phyloP scores from a whole-genome alignment of 2,329 filamentous ascomycete species.

The Colletotrichum sp. region DNA sequence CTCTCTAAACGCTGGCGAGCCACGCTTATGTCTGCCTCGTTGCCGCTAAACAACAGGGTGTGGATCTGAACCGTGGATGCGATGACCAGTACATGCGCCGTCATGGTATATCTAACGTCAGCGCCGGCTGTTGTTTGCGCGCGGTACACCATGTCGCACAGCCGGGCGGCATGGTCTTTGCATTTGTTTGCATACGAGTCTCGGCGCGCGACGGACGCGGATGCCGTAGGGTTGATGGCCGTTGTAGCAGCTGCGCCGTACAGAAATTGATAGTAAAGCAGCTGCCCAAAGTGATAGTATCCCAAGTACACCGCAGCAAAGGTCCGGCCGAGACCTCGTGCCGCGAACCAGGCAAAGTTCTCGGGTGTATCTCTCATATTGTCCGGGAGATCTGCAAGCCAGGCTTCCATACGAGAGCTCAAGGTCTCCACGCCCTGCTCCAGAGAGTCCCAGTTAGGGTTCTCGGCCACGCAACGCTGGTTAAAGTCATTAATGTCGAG shows the following conservation, averaged over 20 bases:
- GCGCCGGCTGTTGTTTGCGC: conserved; percentile 38
- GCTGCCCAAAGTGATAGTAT: conserved; percentile 49
- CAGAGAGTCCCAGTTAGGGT: conserved; percentile 31
- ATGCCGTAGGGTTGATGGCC: conserved; percentile 13
- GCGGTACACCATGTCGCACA: conserved; percentile 45
- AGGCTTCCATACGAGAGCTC: conserved; percentile 35
- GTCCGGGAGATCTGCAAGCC: conserved; percentile 36
- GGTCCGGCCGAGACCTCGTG: conserved; percentile 42
- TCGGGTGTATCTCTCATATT: conserved; percentile 40
- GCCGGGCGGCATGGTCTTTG: conserved; percentile 40
- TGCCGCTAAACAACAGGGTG: conserved; percentile 43
- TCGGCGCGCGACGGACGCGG: conserved; percentile 9
- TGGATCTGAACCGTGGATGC: conserved; percentile 51
- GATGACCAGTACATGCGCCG: conserved; percentile 51
- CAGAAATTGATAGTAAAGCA: conserved; percentile 53
- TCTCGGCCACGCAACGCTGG: conserved; percentile 30
- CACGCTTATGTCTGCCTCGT: conserved; percentile 36
- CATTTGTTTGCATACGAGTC: conserved; percentile 43
- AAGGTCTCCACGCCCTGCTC: conserved; percentile 31
- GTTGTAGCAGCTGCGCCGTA: conserved; percentile 24
- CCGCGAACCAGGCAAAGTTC: conserved; percentile 40
- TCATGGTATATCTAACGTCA: conserved; percentile 46
- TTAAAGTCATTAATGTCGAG: conserved; percentile 45
- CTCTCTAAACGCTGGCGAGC: conserved; percentile 41
- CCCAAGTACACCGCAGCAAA: conserved; percentile 51